Conservation (phyloP, 1,284 basidiomycete genomes). For the Irpex sp. region DNA sequence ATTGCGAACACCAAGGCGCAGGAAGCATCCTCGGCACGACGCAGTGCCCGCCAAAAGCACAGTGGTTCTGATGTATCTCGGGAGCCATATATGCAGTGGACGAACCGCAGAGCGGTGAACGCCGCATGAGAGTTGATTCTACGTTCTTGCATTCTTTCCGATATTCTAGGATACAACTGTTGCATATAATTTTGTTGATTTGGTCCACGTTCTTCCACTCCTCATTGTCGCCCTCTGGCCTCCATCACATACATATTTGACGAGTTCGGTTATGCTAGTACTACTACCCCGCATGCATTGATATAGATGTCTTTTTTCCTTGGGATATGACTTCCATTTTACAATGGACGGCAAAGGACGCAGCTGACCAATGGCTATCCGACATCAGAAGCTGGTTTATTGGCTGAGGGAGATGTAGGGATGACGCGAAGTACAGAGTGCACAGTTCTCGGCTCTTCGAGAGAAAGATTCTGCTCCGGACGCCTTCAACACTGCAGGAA, state of each 20-base stretch:
- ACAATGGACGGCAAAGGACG: too few relatives aligned
- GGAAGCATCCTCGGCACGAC: constrained; percentile 71
- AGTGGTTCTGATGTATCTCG: constrained; percentile 59
- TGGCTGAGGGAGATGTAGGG: neutral
- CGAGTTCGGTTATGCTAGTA: too few relatives aligned
- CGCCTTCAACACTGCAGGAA: neutral
- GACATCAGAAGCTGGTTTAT: too few relatives aligned
- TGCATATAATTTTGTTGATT: neutral
- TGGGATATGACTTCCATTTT: too few relatives aligned
- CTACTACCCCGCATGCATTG: too few relatives aligned
- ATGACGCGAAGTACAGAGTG: neutral
- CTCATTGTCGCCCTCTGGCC: too few relatives aligned
- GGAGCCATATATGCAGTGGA: constrained; percentile 83
- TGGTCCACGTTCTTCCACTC: neutral
- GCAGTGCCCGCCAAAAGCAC: constrained; percentile 69
- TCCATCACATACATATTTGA: too few relatives aligned
- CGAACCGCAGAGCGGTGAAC: constrained; percentile 64
- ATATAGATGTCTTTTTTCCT: too few relatives aligned
- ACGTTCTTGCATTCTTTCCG: neutral
- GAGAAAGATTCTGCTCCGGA: constrained; percentile 13
- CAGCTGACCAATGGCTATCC: too few relatives aligned
- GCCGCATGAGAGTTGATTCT: constrained; percentile 20
- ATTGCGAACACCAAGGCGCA: constrained; percentile 36
- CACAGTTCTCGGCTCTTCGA: constrained; percentile 28
- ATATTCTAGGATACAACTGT: neutral